phyloP scores from a whole-genome alignment of 495 filamentous ascomycete species.

The Trichocladium antarcticum region DNA sequence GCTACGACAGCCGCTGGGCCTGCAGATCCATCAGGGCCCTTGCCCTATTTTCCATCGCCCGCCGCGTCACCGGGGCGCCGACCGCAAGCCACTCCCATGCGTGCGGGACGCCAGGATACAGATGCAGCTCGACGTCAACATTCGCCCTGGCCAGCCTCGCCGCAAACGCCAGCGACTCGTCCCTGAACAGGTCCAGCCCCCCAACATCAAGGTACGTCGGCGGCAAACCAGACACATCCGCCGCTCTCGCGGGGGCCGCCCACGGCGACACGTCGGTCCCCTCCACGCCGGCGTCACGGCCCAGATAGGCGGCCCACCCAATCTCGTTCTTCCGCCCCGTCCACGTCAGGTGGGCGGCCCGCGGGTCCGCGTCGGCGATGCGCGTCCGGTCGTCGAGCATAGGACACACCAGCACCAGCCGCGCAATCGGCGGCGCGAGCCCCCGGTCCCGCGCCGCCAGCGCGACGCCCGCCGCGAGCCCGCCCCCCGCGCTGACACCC shows the following conservation, averaged over 20 bases:
- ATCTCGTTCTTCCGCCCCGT: slow-evolving; percentile 22
- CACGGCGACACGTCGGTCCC: slow-evolving; percentile 25
- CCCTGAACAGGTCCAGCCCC: slow-evolving; percentile 33
- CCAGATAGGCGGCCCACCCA: slow-evolving; percentile 27
- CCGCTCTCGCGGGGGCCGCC: slow-evolving; percentile 26
- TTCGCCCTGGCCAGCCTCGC: slow-evolving; percentile 26
- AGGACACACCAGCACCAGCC: slow-evolving; percentile 28
- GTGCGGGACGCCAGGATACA: slow-evolving; percentile 42
- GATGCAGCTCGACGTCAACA: slow-evolving; percentile 38
- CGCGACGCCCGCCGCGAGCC: slow-evolving; percentile 25
- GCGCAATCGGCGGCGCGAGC: slow-evolving; percentile 19
- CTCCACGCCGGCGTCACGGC: slow-evolving; percentile 7
- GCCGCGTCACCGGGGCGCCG: slow-evolving; percentile 1
- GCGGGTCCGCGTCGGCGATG: slow-evolving; percentile 14
- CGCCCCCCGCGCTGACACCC: slow-evolving; percentile 34
- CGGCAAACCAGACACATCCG: slow-evolving; percentile 27
- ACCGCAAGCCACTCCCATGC: slow-evolving; percentile 29
- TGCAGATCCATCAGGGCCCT: slow-evolving; percentile 11
- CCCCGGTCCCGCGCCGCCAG: slow-evolving; percentile 28
- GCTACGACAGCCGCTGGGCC: background rate
- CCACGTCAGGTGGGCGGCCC: slow-evolving; percentile 28
- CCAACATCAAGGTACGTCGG: slow-evolving; percentile 31
- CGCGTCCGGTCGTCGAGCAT: slow-evolving; percentile 35
- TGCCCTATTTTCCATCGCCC: slow-evolving; percentile 12
- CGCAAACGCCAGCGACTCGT: slow-evolving; percentile 35